Evolutionary conservation across 2,329 filamentous ascomycete species (phyloP), one percentile per base, ranked within the genome.

Genomic region (Coniochaeta prunicola): DNA sequence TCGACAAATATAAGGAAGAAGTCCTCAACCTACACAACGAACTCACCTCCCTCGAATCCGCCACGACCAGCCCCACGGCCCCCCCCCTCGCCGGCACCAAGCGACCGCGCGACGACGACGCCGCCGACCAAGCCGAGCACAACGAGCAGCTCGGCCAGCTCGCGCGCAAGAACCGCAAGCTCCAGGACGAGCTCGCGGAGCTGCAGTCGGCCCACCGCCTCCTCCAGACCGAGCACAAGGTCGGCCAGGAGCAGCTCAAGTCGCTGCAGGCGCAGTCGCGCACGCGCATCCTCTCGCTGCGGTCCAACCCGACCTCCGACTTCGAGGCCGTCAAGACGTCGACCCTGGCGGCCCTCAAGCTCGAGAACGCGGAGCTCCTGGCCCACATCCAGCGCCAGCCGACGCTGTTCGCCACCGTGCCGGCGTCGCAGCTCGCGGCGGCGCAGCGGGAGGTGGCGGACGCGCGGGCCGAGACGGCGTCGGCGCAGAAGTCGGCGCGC

Each of bases 291-390:
- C 82, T 99, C 28, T 88, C 94, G 58, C 79, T 97, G 15, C 89
- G 91, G 59, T 87, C 89, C n/a, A 99, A 99, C 71, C 94, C 94
- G 0, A 97, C 94, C 0, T 86, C 92, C 0, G 85, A 94, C 67
- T 85, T 85, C 60, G 91, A 96, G 74, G 88, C 89, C 3, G 84
- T 96, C 71, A 96, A 97, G 75, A 80, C 88, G 57, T 81, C 85
- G 10, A 96, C 91, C 0, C 83, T 99, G 15, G 81, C 81, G 10
- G 87, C 88, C 0, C 83, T 99, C 10, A 84, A 88, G 64, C 84
- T 86, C 60, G 94, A 97, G 70, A 99, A 99, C 72, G 80, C 82
- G 8, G 90, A 93, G 31, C 83, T 97, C 8, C 81, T 96, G 2
- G 80, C 86, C 0, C 89, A 92, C 63, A 80, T 97, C 2, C 74